Conservation (phyloP, 2,329 filamentous ascomycete species). For the Diaporthe sp. region DNA sequence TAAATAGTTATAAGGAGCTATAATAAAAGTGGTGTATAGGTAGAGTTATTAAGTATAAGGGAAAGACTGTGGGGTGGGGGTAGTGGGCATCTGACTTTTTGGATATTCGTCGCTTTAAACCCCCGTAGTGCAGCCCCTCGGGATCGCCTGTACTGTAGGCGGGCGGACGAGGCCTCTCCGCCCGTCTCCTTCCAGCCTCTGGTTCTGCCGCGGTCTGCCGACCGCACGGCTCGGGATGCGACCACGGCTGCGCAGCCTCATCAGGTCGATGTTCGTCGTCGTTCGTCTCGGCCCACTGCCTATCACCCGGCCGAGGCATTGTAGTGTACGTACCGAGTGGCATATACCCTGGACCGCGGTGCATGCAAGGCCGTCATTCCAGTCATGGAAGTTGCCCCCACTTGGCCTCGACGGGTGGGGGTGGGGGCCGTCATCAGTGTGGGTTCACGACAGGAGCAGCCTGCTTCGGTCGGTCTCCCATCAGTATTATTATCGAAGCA, state of each 20-base stretch:
- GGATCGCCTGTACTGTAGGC: neutral
- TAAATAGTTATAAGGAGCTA: no score
- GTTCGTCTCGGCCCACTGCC: neutral
- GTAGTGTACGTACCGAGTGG: neutral
- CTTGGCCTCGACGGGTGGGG: neutral
- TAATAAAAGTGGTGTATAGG: no score
- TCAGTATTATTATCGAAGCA: neutral
- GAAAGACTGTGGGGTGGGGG: no score
- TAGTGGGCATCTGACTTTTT: no score
- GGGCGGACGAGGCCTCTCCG: slow-evolving; percentile 28
- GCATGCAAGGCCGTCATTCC: slow-evolving; percentile 17
- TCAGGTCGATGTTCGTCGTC: neutral
- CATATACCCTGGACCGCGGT: slow-evolving; percentile 20
- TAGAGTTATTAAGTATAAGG: no score
- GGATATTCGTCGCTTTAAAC: no score
- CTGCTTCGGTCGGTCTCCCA: neutral
- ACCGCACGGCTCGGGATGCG: slow-evolving; percentile 23
- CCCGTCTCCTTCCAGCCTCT: neutral
- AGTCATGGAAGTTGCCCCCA: slow-evolving; percentile 28
- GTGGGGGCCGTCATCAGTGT: neutral
- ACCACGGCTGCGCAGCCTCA: slow-evolving; percentile 21
- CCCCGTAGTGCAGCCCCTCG: neutral
- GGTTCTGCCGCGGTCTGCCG: neutral
- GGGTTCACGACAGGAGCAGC: neutral
- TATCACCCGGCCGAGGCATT: neutral